These are phyloP conservation scores for Simplicillium aogashimaense DNA, from an alignment of 2,329 filamentous ascomycete species.

Conservation along the genomic window DNA sequence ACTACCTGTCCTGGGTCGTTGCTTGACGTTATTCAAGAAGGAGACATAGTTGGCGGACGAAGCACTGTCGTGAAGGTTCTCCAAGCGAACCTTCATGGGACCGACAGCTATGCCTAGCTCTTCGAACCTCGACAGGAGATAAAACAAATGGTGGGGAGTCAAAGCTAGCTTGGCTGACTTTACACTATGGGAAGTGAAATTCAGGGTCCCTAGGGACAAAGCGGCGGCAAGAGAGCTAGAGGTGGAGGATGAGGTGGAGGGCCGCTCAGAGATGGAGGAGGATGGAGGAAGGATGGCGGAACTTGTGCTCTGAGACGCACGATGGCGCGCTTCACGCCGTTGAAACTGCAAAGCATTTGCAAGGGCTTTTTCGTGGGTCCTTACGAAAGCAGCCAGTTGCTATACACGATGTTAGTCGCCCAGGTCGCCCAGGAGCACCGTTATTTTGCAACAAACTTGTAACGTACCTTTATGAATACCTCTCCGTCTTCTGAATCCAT, in stretches of 20 bases:
- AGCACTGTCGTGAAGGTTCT: conserved; percentile 84
- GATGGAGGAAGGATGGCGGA: conserved; percentile 45
- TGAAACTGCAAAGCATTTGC: conserved; percentile 84
- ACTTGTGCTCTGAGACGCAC: conserved; percentile 54
- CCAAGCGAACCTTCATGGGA: conserved; percentile 89
- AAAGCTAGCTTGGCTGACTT: conserved; percentile 88
- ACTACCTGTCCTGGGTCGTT: conserved; percentile 66
- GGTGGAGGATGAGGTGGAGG: conserved; percentile 58
- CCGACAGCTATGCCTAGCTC: conserved; percentile 84
- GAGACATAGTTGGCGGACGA: conserved; percentile 91
- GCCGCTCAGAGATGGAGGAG: conserved; percentile 49
- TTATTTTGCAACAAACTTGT: conserved; percentile 3
- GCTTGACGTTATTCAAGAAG: conserved; percentile 70
- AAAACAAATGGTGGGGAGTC: conserved; percentile 94
- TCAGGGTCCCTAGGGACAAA: conserved; percentile 76
- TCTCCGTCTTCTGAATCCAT: conserved; percentile 89
- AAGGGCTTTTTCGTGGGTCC: conserved; percentile 92
- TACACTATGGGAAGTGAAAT: conserved; percentile 72
- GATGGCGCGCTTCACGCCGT: conserved; percentile 65
- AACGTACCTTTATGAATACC: conserved; percentile 72
- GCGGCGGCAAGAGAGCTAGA: conserved; percentile 71
- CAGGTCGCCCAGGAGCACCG: too few species aligned
- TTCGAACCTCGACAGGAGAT: conserved; percentile 89
- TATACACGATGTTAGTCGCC: conserved; percentile 35
- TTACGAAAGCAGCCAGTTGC: conserved; percentile 94